Conservation (phyloP, 305 asterid species). For the Fraxinus velutina region DNA sequence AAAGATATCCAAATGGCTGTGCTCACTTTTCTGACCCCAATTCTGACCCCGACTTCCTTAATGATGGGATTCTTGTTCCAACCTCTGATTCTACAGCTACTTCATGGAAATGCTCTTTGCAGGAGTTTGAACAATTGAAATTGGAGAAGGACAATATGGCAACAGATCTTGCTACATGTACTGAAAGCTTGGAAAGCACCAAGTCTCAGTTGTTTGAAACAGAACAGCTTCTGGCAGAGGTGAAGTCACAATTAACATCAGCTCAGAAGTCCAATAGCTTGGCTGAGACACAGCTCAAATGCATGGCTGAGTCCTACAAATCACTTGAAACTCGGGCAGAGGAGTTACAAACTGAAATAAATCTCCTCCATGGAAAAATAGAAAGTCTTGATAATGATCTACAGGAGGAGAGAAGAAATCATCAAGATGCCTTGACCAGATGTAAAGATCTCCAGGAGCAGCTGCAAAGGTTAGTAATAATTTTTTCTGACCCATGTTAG, state of each 20-base stretch:
- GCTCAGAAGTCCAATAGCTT: constrained; percentile 75
- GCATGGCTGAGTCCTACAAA: constrained; percentile 94
- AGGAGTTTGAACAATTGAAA: constrained; percentile 81
- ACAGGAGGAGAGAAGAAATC: constrained; percentile 62
- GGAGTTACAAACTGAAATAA: constrained; percentile 65
- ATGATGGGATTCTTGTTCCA: constrained; percentile 71
- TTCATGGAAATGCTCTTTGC: constrained; percentile 74
- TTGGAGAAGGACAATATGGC: constrained; percentile 65
- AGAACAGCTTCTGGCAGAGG: constrained; percentile 68
- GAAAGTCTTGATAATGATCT: constrained; percentile 62
- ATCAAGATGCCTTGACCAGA: constrained; percentile 50
- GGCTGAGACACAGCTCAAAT: constrained; percentile 93
- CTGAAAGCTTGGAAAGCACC: constrained; percentile 57
- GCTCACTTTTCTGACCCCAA: constrained; percentile 64
- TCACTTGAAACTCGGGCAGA: constrained; percentile 81
- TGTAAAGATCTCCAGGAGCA: constrained; percentile 75
- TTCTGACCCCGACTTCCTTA: constrained; percentile 77
- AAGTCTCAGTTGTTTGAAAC: constrained; percentile 65
- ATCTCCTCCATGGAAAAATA: constrained; percentile 56
- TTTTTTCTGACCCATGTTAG: background rate
- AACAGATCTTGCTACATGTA: constrained; percentile 57
- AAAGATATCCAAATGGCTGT: constrained; percentile 42
- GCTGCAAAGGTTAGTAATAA: constrained; percentile 54
- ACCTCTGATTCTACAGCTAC: constrained; percentile 56
- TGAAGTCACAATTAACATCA: constrained; percentile 63